Percentiles rank a stretch among this genome's conserved stretches.
Conservation (phyloP, 495 filamentous ascomycete species). For the Wilcoxina mikolae region DNA sequence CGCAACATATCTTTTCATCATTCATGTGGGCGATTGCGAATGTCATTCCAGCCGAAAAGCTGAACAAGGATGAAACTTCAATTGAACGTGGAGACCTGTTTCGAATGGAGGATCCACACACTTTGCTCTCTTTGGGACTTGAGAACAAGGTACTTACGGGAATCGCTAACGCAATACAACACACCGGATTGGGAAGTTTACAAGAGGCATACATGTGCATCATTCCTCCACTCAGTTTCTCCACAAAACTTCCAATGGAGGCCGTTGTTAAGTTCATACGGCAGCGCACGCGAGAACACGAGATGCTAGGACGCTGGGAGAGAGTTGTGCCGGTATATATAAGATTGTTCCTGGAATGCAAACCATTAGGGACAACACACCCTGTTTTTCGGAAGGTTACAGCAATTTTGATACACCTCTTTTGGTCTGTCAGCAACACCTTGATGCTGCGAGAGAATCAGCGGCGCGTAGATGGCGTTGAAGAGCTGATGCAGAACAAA, state of each 20-base stretch:
- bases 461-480: background rate
- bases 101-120: too few relatives aligned
- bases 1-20: conserved; percentile 13
- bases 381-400: background rate
- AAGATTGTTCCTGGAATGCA: background rate
- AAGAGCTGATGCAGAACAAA: background rate
- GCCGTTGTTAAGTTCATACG: background rate
- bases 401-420: background rate
- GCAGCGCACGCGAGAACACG: background rate
- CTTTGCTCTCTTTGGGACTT: background rate
- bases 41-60: background rate
- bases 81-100: background rate
- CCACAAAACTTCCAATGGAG: background rate
- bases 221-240: background rate
- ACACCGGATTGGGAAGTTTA: background rate
- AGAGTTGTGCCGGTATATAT: background rate
- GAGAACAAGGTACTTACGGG: background rate
- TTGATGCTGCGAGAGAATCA: background rate
- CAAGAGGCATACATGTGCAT: background rate
- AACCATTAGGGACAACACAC: background rate
- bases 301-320: background rate
- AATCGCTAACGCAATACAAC: background rate
- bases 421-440: background rate
- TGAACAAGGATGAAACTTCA: background rate
- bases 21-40: conserved; percentile 10